Evolutionary conservation across 1,284 basidiomycete species (phyloP).

Genomic region (Moesziomyces sp.): DNA sequence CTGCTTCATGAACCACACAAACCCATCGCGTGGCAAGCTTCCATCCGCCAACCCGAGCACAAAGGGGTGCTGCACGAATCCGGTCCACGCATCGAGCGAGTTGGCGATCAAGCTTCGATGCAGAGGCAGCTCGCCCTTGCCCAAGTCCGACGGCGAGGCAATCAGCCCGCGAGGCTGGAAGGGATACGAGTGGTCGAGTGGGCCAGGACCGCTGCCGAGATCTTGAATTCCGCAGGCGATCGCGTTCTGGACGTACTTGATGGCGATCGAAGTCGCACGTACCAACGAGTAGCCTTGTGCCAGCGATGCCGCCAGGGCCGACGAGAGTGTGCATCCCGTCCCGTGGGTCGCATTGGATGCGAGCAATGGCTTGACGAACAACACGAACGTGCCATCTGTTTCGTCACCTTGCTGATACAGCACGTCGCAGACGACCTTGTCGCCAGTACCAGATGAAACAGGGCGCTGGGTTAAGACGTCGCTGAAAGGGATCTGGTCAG

Average conservation of each 20-base stretch:
- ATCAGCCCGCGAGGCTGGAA: slow-evolving; percentile 67
- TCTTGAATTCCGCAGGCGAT: slow-evolving; percentile 77
- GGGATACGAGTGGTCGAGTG: slow-evolving; percentile 85
- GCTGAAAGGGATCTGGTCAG: slow-evolving; percentile 37
- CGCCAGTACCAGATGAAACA: neutral
- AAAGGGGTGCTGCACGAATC: slow-evolving; percentile 78
- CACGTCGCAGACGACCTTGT: slow-evolving; percentile 77
- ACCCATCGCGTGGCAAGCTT: slow-evolving; percentile 75
- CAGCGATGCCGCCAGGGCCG: slow-evolving; percentile 80
- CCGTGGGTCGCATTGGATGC: slow-evolving; percentile 75
- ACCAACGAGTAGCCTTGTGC: slow-evolving; percentile 74
- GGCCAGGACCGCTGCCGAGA: slow-evolving; percentile 82
- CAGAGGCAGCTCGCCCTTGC: slow-evolving; percentile 40
- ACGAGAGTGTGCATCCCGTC: slow-evolving; percentile 90
- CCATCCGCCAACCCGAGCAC: slow-evolving; percentile 80
- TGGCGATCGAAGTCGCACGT: slow-evolving; percentile 75
- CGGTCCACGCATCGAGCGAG: slow-evolving; percentile 58
- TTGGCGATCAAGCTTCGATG: slow-evolving; percentile 52
- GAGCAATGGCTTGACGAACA: slow-evolving; percentile 57
- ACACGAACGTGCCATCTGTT: slow-evolving; percentile 63
- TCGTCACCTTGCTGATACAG: slow-evolving; percentile 70
- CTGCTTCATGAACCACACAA: slow-evolving; percentile 84
- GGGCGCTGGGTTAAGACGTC: slow-evolving; percentile 19
- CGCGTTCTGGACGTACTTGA: slow-evolving; percentile 79
- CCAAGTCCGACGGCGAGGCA: slow-evolving; percentile 21